Conservation (phyloP, 2,329 filamentous ascomycete genomes). For the Trichoderma koningii region DNA sequence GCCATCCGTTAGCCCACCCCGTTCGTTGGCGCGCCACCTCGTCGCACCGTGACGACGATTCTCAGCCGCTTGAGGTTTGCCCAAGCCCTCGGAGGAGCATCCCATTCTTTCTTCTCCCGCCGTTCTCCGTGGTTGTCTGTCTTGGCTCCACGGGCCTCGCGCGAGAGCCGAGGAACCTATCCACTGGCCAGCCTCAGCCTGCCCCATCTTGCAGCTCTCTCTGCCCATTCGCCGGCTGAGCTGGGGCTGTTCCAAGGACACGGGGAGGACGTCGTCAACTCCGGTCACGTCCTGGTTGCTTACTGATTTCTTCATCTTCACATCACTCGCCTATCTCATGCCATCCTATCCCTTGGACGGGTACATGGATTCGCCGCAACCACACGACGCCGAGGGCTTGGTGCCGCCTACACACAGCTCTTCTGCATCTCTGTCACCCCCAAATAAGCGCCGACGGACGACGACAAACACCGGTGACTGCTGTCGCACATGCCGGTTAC, state of each 20-base stretch:
- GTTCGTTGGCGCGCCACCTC: slow-evolving; percentile 17
- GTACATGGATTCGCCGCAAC: slow-evolving; percentile 28
- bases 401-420: slow-evolving; percentile 28
- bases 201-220: slow-evolving; percentile 26
- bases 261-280: slow-evolving; percentile 21
- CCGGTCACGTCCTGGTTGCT: not conserved
- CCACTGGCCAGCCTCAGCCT: slow-evolving; percentile 25
- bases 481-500: slow-evolving; percentile 44
- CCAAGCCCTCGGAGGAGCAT: slow-evolving; percentile 16
- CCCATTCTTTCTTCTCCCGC: slow-evolving; percentile 20
- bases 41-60: slow-evolving; percentile 24
- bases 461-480: slow-evolving; percentile 37
- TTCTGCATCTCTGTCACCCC: slow-evolving; percentile 30
- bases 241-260: slow-evolving; percentile 4
- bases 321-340: slow-evolving; percentile 16
- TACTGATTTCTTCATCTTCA: slow-evolving; percentile 17
- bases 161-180: slow-evolving; percentile 28
- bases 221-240: slow-evolving; percentile 18
- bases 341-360: slow-evolving; percentile 13
- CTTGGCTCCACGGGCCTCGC: slow-evolving; percentile 29
- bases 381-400: slow-evolving; percentile 26
- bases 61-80: slow-evolving; percentile 20
- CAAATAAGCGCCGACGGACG: slow-evolving; percentile 40
- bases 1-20: slow-evolving; percentile 6
- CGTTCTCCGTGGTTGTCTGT: slow-evolving; percentile 20